Evolutionary conservation across 2,329 filamentous ascomycete species (phyloP).

Genomic region (Colletotrichum zoysiae): DNA sequence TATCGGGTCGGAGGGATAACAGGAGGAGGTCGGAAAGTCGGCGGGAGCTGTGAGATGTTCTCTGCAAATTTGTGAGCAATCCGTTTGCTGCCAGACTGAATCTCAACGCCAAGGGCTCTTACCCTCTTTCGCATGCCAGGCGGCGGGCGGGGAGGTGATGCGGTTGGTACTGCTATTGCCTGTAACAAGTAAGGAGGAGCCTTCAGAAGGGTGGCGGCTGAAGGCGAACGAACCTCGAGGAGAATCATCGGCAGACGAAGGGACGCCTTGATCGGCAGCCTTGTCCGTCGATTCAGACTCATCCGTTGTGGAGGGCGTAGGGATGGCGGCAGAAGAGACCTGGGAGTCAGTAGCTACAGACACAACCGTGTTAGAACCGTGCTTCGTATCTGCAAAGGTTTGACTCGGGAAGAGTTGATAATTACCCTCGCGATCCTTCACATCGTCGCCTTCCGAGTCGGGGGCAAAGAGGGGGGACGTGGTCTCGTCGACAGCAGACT

Average conservation of each 20-base stretch:
- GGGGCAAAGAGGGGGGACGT: neutral
- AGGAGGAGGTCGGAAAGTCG: constrained; percentile 47
- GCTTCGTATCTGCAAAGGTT: neutral
- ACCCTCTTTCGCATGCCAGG: constrained; percentile 4
- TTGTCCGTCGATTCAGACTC: constrained; percentile 37
- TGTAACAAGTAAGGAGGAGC: constrained; percentile 5
- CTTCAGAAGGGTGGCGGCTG: neutral
- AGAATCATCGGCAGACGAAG: constrained; percentile 2
- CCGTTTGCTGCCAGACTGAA: neutral
- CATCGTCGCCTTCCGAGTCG: constrained; percentile 5
- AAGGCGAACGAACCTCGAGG: constrained; percentile 21
- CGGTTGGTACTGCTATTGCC: neutral
- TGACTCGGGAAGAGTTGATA: neutral
- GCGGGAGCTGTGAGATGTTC: constrained; percentile 5
- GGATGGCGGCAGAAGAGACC: constrained; percentile 17
- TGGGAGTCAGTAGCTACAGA: constrained; percentile 12
- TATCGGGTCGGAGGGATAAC: constrained; percentile 53
- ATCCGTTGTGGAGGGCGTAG: constrained; percentile 15
- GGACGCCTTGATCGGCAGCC: constrained; percentile 21
- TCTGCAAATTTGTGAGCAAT: constrained; percentile 22
- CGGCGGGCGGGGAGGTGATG: constrained; percentile 7
- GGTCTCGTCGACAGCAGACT: constrained; percentile 13
- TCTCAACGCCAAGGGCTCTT: neutral
- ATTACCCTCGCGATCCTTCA: constrained; percentile 24
- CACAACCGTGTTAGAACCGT: neutral